Conservation (phyloP, 495 filamentous ascomycete species). For the Penicillium soppii region DNA sequence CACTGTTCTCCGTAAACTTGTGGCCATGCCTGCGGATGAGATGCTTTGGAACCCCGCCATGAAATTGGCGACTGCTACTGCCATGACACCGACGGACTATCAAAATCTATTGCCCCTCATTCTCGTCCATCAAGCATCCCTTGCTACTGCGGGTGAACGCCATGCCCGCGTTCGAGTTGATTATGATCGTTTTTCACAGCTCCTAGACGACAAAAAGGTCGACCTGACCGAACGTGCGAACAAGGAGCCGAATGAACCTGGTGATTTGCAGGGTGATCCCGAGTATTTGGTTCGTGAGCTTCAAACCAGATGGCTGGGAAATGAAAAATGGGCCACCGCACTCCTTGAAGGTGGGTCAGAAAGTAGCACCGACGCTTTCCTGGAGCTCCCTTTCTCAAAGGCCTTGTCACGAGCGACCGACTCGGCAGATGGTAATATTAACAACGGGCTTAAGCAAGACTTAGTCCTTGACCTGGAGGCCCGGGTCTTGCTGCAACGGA, state of each 20-base stretch:
- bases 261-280: conserved; percentile 39
- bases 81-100: conserved; percentile 59
- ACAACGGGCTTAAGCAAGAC: conserved; percentile 33
- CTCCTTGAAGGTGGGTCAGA: conserved; percentile 63
- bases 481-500: conserved; percentile 59
- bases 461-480: conserved; percentile 60
- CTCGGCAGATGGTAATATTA: conserved; percentile 52
- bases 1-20: conserved; percentile 69
- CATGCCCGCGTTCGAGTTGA: conserved; percentile 42
- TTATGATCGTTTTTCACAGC: conserved; percentile 57
- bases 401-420: conserved; percentile 63
- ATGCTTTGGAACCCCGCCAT: conserved; percentile 46
- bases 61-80: conserved; percentile 60
- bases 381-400: conserved; percentile 62
- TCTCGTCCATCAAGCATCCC: conserved; percentile 67
- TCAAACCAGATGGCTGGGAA: conserved; percentile 72
- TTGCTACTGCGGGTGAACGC: conserved; percentile 49
- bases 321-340: conserved; percentile 64
- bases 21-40: conserved; percentile 42
- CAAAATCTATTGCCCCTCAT: conserved; percentile 63
- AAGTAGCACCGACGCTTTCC: conserved; percentile 58
- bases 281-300: conserved; percentile 46
- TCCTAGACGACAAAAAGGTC: conserved; percentile 54
- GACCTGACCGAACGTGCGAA: conserved; percentile 40
- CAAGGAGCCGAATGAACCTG: conserved; percentile 6